Evolutionary conservation across 2,329 filamentous ascomycete species (phyloP).

Genomic region (Saccharata proteae): DNA sequence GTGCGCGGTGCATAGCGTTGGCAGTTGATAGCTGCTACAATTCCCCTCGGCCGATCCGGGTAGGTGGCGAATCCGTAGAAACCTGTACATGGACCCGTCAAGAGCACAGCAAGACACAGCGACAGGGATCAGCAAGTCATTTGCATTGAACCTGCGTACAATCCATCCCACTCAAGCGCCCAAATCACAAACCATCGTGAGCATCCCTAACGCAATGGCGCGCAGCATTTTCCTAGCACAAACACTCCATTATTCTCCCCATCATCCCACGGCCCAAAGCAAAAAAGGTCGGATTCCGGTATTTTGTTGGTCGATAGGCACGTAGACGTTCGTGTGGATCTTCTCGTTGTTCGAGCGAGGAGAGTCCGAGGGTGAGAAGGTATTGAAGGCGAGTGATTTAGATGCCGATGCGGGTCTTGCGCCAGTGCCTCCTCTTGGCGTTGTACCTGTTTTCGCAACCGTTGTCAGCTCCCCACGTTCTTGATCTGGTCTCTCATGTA

Average conservation of each 20-base stretch:
- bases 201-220: too few relatives aligned
- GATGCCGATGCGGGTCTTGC: constrained; percentile 99
- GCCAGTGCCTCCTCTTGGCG: constrained; percentile 99
- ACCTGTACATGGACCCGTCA: too few relatives aligned
- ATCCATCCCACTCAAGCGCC: constrained; percentile 9
- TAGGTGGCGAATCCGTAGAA: too few relatives aligned
- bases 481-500: constrained; percentile 9
- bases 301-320: too few relatives aligned
- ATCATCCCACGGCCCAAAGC: constrained; percentile 2
- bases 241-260: too few relatives aligned
- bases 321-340: constrained; percentile 1
- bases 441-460: constrained; percentile 98
- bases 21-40: too few relatives aligned
- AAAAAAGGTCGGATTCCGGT: too few relatives aligned
- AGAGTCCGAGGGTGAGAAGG: constrained; percentile 7
- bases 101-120: too few relatives aligned
- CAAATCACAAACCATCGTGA: constrained; percentile 8
- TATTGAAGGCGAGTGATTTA: constrained; percentile 50
- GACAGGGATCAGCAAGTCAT: constrained; percentile 11
- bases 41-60: too few relatives aligned
- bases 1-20: too few relatives aligned
- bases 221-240: too few relatives aligned
- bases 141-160: constrained; percentile 10
- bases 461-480: constrained; percentile 9
- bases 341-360: too few relatives aligned